Evolutionary conservation across 2,329 filamentous ascomycete species (phyloP), one percentile per base, ranked within the genome.

Genomic region (Sarocladium strictum): DNA sequence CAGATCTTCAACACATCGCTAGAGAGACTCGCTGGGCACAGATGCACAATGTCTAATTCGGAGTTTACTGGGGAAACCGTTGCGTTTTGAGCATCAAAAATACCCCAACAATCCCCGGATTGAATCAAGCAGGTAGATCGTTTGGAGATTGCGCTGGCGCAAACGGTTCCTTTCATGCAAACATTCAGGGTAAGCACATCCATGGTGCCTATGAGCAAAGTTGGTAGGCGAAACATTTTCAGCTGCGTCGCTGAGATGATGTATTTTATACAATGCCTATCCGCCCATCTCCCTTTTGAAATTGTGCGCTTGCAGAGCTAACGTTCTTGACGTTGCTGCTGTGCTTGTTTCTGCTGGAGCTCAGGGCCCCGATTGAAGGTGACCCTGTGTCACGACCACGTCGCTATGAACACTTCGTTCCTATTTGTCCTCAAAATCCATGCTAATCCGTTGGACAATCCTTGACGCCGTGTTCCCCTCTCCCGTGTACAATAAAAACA

Each of bases 381-480:
- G 21, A 6, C 35, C 35, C 27, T n/a, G 4, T 6, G 7, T 15
- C 4, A 4, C 26, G 19, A 51, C n/a, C 26, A 32, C 15, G 14
- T 51, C 47, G 6, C 14, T n/a, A 17, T 51, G 21, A 33, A 5
- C 29, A 15, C 27, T 21, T 19, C 26, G 26, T 29, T n/a, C 27
- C 12, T n/a, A n/a, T 4, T 51, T 51, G 47, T 51, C 27, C 27
- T 51, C n/a, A n/a, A 51, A 51, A 32, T 51, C n/a, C 43, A 47
- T 47, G 43, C 21, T 47, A 11, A 47, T 47, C 24, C 43, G 14
- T 15, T 47, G 43, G 43, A 27, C 43, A 27, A 51, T 17, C 47
- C 29, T 51, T 33, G 47, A 51, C 47, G 47, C 47, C 47, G 23
- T 51, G 47, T 51, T 14, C 47, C 47, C 27, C 47, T 51, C 47